Base-by-base conservation (phyloP, 192 early-diverging fungal species). In the Coemansia asiatica region DNA sequence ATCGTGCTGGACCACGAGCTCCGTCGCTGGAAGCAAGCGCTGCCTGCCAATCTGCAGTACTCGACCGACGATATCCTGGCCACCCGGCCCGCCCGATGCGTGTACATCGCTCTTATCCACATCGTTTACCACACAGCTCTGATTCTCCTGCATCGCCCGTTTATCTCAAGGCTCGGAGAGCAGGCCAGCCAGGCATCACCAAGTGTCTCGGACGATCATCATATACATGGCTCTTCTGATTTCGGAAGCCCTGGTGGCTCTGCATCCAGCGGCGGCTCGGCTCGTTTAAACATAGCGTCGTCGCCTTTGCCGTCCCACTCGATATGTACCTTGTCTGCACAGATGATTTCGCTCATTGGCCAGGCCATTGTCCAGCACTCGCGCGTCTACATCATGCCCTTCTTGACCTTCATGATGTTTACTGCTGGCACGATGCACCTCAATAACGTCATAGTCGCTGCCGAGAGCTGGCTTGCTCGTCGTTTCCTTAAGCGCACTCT, bases 101-200 rank as follows among this genome's bases (percentile, higher is more conserved):
- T 75, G 36, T 80, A 76, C 23, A 72, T 84, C 25, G 71, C 74
- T 27, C 67, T 76, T 2, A 74, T 84, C 36, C 76, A 80, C 27
- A 61, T 75, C 12, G 69, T 84, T 18, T 84, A 84, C 58, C 66
- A 84, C 63, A 76, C 70, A 8, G 77, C 82, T 33, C 69, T 80
- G 74, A 80, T 84, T 22, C 55, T 84, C 27, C 71, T 84, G 0
- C 82, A 84, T 35, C 70, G 82, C 0, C 82, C 82, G 31, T 84
- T 84, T 63, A 77, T 82, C 29, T 73, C 79, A 6, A 59, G 68
- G 22, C 69, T 81, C 13, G 71, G 70, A 48, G 63, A 62, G 21
- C 54, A 33, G n/a, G 22, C 40, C 48, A 62, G 26, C 35, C 27
- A 23, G 5, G 60, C 22, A 6, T 62, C 60, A 27, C 60, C 60